These are phyloP conservation scores for Carex cristatella DNA, from an alignment of 176 grass and related monocot species.

Conservation along the genomic window DNA sequence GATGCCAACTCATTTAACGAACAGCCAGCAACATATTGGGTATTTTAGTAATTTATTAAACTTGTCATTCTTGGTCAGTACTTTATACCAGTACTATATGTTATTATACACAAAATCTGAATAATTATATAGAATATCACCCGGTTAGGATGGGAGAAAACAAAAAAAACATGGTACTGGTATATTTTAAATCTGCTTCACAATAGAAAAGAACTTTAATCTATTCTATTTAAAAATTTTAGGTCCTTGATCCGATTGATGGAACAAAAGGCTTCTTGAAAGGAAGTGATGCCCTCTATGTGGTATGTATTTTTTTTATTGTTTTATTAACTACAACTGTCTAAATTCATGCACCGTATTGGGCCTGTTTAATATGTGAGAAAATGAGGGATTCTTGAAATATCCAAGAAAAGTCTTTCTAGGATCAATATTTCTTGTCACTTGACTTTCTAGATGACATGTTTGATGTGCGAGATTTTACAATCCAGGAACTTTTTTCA, in stretches of 20 bases:
- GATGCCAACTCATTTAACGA: slow-evolving; percentile 70
- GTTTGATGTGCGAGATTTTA: too few species aligned
- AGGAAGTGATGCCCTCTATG: slow-evolving; percentile 75
- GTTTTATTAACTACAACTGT: slow-evolving; percentile 17
- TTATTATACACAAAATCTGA: not conserved
- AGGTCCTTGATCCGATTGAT: slow-evolving; percentile 99
- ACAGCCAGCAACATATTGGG: slow-evolving; percentile 79
- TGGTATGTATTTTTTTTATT: slow-evolving; percentile 44
- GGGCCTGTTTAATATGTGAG: too few species aligned
- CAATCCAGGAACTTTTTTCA: too few species aligned
- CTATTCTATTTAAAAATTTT: slow-evolving; percentile 15
- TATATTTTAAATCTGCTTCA: not conserved
- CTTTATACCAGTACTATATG: not conserved
- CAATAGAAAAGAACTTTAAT: not conserved
- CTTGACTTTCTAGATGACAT: too few species aligned
- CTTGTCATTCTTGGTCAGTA: too few species aligned
- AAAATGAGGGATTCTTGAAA: too few species aligned
- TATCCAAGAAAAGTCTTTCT: too few species aligned
- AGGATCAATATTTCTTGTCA: too few species aligned
- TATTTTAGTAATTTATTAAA: slow-evolving; percentile 5
- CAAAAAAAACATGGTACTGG: not conserved
- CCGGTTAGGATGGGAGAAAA: too few species aligned
- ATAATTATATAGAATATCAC: not conserved
- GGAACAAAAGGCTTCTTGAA: slow-evolving; percentile 84
- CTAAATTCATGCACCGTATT: not conserved